These are phyloP conservation scores for Pholiota adiposa DNA, from an alignment of 1,284 basidiomycete genomes.

Conservation along the genomic window DNA sequence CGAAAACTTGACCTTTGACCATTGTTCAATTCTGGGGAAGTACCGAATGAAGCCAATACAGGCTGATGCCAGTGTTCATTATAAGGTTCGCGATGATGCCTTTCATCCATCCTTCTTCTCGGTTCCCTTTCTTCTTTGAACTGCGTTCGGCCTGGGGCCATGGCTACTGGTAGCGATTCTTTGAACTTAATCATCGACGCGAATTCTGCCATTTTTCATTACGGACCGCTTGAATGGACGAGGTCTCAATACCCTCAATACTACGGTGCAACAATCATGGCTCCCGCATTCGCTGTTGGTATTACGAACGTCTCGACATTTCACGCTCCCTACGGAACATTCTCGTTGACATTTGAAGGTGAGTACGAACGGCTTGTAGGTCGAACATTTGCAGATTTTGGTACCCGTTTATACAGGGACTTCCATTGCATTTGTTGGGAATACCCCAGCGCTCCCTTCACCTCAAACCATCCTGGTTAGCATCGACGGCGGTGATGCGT, in stretches of 20 bases:
- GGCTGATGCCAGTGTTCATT: not conserved
- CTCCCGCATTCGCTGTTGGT: slow-evolving; percentile 1
- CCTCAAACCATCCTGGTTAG: slow-evolving; percentile 22
- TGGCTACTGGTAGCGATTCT: not conserved
- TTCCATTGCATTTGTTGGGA: slow-evolving; percentile 23
- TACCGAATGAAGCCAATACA: not conserved
- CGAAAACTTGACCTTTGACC: not conserved
- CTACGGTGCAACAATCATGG: not conserved
- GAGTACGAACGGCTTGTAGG: not conserved
- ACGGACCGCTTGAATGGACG: slow-evolving; percentile 1
- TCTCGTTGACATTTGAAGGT: slow-evolving; percentile 16
- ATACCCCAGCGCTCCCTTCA: slow-evolving; percentile 10
- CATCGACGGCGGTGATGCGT: slow-evolving; percentile 23
- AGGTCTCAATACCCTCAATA: not conserved
- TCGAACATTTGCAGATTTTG: not conserved
- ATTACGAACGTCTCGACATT: not conserved
- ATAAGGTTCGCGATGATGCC: not conserved
- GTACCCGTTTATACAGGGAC: slow-evolving; percentile 5
- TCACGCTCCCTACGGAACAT: slow-evolving; percentile 8
- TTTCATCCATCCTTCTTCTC: not conserved
- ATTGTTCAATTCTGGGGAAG: not conserved
- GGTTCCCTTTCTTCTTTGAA: not conserved
- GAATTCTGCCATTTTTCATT: not conserved
- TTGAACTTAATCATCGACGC: not conserved
- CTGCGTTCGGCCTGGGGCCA: slow-evolving; percentile 5